Conservation (phyloP, 2,329 filamentous ascomycete species). For the Eutypella sp. region DNA sequence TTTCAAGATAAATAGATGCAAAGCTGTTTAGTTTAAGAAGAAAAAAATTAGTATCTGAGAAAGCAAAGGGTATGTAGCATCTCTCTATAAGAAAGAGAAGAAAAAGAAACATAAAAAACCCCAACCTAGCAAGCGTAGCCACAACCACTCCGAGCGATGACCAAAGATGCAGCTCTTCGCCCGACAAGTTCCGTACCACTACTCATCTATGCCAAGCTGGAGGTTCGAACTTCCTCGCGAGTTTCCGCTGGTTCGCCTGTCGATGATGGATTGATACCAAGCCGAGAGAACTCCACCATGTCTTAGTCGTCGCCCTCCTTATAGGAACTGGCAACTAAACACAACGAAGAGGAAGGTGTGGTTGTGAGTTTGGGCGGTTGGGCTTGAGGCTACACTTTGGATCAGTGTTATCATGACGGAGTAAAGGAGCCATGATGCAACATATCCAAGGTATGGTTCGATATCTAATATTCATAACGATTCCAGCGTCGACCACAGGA, state of each 20-base stretch:
- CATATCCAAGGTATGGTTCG: conserved; percentile 33
- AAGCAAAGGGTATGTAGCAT: too few relatives aligned
- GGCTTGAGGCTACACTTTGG: conserved; percentile 8
- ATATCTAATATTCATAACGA: conserved; percentile 37
- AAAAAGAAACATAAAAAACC: too few relatives aligned
- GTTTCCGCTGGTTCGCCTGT: background rate
- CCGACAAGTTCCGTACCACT: too few relatives aligned
- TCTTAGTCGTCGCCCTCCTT: background rate
- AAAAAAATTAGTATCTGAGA: too few relatives aligned
- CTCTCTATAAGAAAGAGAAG: too few relatives aligned
- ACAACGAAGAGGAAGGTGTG: background rate
- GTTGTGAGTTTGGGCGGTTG: background rate
- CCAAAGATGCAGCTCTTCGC: too few relatives aligned
- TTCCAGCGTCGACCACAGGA: conserved; percentile 36
- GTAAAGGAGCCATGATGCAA: conserved; percentile 1
- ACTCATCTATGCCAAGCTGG: too few relatives aligned
- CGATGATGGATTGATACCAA: background rate
- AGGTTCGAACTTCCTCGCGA: too few relatives aligned
- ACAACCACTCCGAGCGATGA: too few relatives aligned
- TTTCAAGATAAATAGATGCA: too few relatives aligned
- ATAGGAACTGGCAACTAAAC: background rate
- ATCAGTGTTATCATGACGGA: conserved; percentile 4
- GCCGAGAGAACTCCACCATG: background rate
- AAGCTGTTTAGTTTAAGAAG: too few relatives aligned
- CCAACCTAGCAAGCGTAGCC: too few relatives aligned